A percentile compares a stretch with the other conserved stretches of the same genome.
Conservation (phyloP, 2,329 filamentous ascomycete species). For the Curvularia lunata region DNA sequence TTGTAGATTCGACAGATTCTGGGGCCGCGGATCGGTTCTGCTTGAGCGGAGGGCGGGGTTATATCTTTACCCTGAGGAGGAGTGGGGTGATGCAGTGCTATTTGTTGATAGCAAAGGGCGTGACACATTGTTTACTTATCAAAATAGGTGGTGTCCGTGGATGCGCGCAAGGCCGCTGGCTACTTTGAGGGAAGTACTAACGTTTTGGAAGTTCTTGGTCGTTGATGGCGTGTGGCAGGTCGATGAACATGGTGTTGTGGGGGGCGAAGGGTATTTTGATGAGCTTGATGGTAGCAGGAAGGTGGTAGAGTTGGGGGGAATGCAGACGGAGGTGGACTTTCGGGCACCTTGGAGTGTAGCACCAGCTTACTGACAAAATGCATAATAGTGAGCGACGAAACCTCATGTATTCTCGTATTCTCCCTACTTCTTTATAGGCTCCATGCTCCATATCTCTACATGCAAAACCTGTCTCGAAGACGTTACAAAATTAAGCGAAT, state of each 20-base stretch:
- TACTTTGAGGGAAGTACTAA: constrained; percentile 13
- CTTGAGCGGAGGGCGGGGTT: constrained; percentile 10
- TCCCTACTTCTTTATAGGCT: neutral
- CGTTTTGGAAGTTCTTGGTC: constrained; percentile 11
- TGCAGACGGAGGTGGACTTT: constrained; percentile 10
- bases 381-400: constrained; percentile 7
- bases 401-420: constrained; percentile 1
- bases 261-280: constrained; percentile 3
- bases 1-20: constrained; percentile 8
- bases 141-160: constrained; percentile 11
- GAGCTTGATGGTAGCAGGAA: constrained; percentile 4
- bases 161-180: constrained; percentile 8
- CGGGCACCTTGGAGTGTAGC: constrained; percentile 8
- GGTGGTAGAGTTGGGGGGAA: constrained; percentile 1
- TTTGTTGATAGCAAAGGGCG: constrained; percentile 9
- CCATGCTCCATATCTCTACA: too few relatives aligned
- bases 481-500: too few relatives aligned
- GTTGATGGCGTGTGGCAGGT: constrained; percentile 10
- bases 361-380: constrained; percentile 8
- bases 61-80: constrained; percentile 10
- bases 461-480: too few relatives aligned
- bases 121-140: constrained; percentile 9
- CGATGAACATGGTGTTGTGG: constrained; percentile 9
- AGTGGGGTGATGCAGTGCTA: constrained; percentile 10
- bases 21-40: constrained; percentile 9